A percentile compares a stretch with the other conserved stretches of the same genome.
These are phyloP conservation scores for Kitagawia praeruptora DNA, from an alignment of 129 eudicot genomes.

Conservation along the genomic window DNA sequence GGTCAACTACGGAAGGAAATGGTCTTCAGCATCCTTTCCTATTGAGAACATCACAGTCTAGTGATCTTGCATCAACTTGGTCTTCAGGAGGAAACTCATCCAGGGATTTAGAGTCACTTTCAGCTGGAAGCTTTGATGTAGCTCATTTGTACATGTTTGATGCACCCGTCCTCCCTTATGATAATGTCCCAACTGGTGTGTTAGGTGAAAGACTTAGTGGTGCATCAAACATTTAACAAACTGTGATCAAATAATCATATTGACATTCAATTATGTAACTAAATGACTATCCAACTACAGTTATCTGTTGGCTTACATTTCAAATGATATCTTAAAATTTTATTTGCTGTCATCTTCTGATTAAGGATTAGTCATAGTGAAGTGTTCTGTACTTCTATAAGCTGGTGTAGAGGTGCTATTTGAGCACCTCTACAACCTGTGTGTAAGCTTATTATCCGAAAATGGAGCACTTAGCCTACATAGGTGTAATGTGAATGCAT, in stretches of 20 bases:
- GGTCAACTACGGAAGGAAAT: conserved; percentile 55
- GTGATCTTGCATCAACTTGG: conserved; percentile 48
- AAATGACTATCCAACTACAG: neutral
- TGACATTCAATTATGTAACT: neutral
- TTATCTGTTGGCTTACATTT: neutral
- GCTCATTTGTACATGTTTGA: conserved; percentile 77
- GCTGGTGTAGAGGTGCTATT: neutral
- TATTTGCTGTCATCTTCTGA: neutral
- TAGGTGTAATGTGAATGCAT: neutral
- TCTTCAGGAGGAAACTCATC: conserved; percentile 58
- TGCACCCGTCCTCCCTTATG: conserved; percentile 77
- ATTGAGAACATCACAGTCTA: conserved; percentile 56
- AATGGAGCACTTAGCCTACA: neutral
- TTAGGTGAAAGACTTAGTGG: conserved; percentile 59
- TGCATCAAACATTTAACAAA: too few species aligned
- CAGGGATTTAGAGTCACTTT: conserved; percentile 55
- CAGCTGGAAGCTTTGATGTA: conserved; percentile 61
- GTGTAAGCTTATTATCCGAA: neutral
- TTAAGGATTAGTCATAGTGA: neutral
- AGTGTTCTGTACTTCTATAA: neutral
- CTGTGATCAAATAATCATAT: neutral
- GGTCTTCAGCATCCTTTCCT: conserved; percentile 84
- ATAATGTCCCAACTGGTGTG: conserved; percentile 43
- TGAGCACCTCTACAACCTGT: neutral
- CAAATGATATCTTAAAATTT: neutral